Base-by-base conservation (phyloP, 495 filamentous ascomycete species). In the Aspergillus ostianus region DNA sequence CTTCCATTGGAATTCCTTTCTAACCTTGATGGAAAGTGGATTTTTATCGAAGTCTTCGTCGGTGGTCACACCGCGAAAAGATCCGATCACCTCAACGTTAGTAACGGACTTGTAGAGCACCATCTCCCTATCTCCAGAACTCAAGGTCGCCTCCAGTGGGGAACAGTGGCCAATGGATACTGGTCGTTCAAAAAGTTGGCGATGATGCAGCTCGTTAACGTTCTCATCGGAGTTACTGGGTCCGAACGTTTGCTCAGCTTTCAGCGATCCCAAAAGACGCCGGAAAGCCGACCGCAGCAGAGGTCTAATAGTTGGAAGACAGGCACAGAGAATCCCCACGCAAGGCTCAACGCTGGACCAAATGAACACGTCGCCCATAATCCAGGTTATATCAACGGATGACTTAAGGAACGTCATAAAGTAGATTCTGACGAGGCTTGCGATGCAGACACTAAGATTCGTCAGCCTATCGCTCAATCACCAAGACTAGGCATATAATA, bases 281-380 rank as follows among this genome's bases (percentile, higher is more conserved):
- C 13, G 13, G 13, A 41, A 41, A 15, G 36, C 36, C 5, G 13
- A 41, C 13, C 61, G 67, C 17, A 67, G 20, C 3, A 70, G 53
- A 9, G 57, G 62, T 6, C 55, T 53, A 0, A 67, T 32, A 2
- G 64, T 65, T 0, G 66, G 66, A 15, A 71, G 57, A 50, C 67
- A 67, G n/a, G 67, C 62, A 48, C 63, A 60, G 13, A 70, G 62
- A 15, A 70, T 66, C 0, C 60, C 67, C 8, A 67, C 57, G 51
- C 60, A 67, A 15, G 63, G 60, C 47, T 67, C 65, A 21, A 67
- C 56, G 30, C 55, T 62, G 29, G 65, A 62, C 67, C 67, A 65
- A 49, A 64, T 62, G 15, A 64, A 51, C 9, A 53, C 67, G 47
- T 63, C 50, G 20, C 63, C 63, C 19, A 68, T 59, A 6, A 53